Base-by-base conservation (phyloP, 176 grass and related monocot species). In the Triticum monococcum region DNA sequence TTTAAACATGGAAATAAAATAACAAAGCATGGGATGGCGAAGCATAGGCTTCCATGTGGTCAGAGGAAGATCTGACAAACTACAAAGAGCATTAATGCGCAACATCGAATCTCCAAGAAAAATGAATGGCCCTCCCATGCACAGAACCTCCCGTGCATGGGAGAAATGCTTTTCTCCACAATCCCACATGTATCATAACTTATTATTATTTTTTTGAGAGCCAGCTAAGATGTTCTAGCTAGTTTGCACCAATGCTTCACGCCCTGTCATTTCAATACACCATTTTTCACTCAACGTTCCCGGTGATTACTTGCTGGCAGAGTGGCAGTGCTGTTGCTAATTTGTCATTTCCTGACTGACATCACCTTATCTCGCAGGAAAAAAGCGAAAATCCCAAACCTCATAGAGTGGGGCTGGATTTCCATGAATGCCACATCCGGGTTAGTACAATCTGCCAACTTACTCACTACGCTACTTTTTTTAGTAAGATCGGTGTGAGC, bases 391-490 rank as follows among this genome's bases (percentile, higher is more conserved):
- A 14, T 75, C 72, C 72, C 72, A 12, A 74, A 48, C 40, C 72
- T 75, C 41, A 3, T 48, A 16, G 72, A 75, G 72, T 75, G 40
- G 13, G 72, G 13, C 72, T 75, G 72, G 72, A 75, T 75, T 48
- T 16, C 72, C 72, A 75, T 75, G 25, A 75, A 75, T 4, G 72
- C 72, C n/a, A 75, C 72, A 1, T 48, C 45, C 41, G 72, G 72
- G 72, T 75, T 14, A 75, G 72, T 24, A 41, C 10, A 38, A 2
- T 23, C 36, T 72, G 11, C 2, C 68, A 40, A n/a, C 68, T 71
- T 3, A 54, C n/a, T 46, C 38, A 26, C 38, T 26, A n/a, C 70
- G 23, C 23, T 14, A 5, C 30, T 5, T 24, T 28, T 70, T 9
- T 8, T 9, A 20, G 66, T 69, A 69, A 22, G 66, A 10, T 69